Evolutionary conservation across 441 rosid genomes (phyloP).

Genomic region (Biscutella auriculata): DNA sequence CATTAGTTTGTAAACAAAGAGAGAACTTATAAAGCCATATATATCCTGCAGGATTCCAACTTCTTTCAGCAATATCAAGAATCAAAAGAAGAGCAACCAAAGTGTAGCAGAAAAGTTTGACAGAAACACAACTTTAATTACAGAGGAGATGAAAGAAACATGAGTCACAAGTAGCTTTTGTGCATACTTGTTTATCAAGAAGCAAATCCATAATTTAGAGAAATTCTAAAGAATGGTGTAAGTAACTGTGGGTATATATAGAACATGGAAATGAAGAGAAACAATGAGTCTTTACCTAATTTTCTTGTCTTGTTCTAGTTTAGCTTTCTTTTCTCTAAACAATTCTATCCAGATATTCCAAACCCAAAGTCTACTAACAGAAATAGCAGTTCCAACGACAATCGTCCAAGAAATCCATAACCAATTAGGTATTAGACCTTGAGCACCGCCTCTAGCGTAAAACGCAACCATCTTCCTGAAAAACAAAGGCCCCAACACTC

Average conservation of each 20-base stretch:
- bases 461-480: slow-evolving; percentile 53
- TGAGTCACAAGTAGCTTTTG: background rate
- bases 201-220: background rate
- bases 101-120: background rate
- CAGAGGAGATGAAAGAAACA: no score
- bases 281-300: slow-evolving; percentile 2
- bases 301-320: slow-evolving; percentile 7
- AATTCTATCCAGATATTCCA: slow-evolving; percentile 64
- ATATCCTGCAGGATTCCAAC: background rate
- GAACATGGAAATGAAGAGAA: background rate
- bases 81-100: background rate
- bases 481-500: slow-evolving; percentile 55
- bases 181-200: background rate
- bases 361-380: slow-evolving; percentile 73
- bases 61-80: background rate
- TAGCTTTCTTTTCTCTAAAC: slow-evolving; percentile 33
- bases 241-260: no score
- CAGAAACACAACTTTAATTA: background rate
- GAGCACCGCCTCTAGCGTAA: slow-evolving; percentile 43
- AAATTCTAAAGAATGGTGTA: no score
- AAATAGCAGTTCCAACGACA: slow-evolving; percentile 56
- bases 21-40: background rate
- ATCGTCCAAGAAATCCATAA: slow-evolving; percentile 77
- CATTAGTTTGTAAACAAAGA: background rate
- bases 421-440: slow-evolving; percentile 58